Base-by-base conservation (phyloP, 2,329 filamentous ascomycete genomes). In the Myriosclerotinia duriaeana region DNA sequence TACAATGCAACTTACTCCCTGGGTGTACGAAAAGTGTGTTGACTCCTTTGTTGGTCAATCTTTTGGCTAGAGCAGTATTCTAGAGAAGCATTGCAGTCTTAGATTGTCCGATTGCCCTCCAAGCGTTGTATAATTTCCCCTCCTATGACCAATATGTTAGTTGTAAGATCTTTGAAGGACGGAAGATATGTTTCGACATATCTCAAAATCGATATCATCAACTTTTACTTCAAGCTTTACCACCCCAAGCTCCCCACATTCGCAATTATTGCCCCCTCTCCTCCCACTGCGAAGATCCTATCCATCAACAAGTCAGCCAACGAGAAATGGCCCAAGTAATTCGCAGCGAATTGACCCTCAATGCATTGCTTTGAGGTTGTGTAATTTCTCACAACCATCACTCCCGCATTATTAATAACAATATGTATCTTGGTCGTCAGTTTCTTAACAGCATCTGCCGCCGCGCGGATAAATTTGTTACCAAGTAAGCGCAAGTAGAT, bases 381-480 rank as follows among this genome's bases (percentile, higher is more conserved):
- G 1, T 67, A 67, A 17, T 71, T 76, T 0, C 72, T 70, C 2
- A 75, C 62, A 1, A 73, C 79, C 80, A 81, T 81, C 58, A 82
- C 75, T 0, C 72, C 76, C 0, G 80, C 80, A 65, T 79, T 80
- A 66, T 81, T 81, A 17, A 81, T 76, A 8, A 81, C 65, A 6
- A 80, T 73, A 48, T 82, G 78, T 20, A 81, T 75, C 7, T 69
- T 67, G 69, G 72, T 52, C 0, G 78, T 74, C 72, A 76, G 77
- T 0, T 6, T 34, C 20, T 53, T 40, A 40, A 66, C 54, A 5
- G 22, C 22, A 26, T 50, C 42, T 20, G 48, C 58, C 11, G 64
- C 64, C 4, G 22, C 14, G 1, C 58, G 64, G 17, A 63, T 20
- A 22, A 40, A 59, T 20, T 5, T 26, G 22, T 48, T 59, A 9